Evolutionary conservation across 108 stramenopile species (phyloP).

Genomic region (Cyclostephanos tholiformis): DNA sequence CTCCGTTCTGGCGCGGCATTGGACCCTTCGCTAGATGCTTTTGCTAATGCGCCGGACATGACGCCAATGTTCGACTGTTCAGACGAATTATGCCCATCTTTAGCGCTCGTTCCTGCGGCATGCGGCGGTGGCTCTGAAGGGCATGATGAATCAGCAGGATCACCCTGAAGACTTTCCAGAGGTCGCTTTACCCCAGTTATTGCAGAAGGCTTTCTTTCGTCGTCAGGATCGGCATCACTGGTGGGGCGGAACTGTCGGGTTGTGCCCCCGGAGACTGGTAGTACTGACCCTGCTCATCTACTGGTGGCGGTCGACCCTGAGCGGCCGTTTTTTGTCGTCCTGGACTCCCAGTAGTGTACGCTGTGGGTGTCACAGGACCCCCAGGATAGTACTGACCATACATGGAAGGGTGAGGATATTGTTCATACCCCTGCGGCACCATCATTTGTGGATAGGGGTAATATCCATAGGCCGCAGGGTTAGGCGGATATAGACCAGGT

Average conservation of each 20-base stretch:
- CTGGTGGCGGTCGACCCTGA: neutral
- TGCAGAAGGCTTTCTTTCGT: conserved; percentile 18
- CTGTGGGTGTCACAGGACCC: conserved; percentile 6
- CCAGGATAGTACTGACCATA: neutral
- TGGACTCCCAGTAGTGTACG: conserved; percentile 3
- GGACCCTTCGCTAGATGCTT: conserved; percentile 8
- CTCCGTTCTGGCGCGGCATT: neutral
- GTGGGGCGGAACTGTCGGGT: neutral
- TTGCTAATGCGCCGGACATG: neutral
- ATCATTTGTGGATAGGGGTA: conserved; percentile 14
- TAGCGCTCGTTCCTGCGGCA: conserved; percentile 4
- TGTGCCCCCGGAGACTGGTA: neutral
- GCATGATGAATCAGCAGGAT: neutral
- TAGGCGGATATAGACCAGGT: neutral
- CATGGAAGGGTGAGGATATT: conserved; percentile 11
- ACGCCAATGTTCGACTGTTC: neutral
- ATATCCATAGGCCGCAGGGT: conserved; percentile 5
- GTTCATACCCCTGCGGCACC: conserved; percentile 9
- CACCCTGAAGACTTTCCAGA: neutral
- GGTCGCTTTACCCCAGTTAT: neutral
- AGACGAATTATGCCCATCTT: neutral
- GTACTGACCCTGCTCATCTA: conserved; percentile 6
- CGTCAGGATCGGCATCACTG: conserved; percentile 3
- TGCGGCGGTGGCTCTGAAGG: neutral
- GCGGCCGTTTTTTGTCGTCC: neutral